Base-by-base conservation (phyloP, 192 early-diverging fungal genomes). In the Coemansia sp. region DNA sequence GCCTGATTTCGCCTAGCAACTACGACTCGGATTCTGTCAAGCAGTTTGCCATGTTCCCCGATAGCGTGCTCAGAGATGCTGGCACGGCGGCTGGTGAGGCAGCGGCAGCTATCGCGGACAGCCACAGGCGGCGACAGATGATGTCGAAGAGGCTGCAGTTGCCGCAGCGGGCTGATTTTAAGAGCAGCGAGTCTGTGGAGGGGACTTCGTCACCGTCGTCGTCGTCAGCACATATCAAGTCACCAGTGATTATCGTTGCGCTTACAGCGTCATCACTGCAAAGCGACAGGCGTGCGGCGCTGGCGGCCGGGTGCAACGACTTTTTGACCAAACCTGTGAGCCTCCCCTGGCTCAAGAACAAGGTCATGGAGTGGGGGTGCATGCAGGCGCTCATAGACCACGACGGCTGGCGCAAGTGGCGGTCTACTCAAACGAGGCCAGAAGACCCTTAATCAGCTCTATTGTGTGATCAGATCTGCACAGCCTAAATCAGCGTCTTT, bases 311-410 rank as follows among this genome's bases (percentile, higher is more conserved):
- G 0, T 95, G 94, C 66, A 94, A 95, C 64, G 94, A 95, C 75
- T 95, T 92, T 73, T 69, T 95, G 65, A 95, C 91, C 20, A 95
- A 95, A 67, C 94, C 94, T 0, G 88, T 94, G 13, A 88, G 87
- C 67, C 70, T 93, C 9, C 83, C 84, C 16, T 95, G 94, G 94
- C 79, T 95, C 23, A 88, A 89, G 72, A 85, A 87, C 43, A 94
- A 94, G 79, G 91, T 95, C 62, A 84, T 91, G 24, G 94, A 95
- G 70, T 95, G 94, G 94, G 94, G 93, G 1, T 89, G 89, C 67
- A 95, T 95, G 89, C 94, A 95, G 63, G 91, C 92, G 0, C 74
- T 95, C 23, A 94, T 95, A 59, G 93, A 95, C 71, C 90, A 92
- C 62, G 90, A 92, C 24, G 66, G 74, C 3, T 82, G 79, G 79